Evolutionary conservation across 306 rosid genomes (phyloP).

Genomic region (Glycine tomentella): DNA sequence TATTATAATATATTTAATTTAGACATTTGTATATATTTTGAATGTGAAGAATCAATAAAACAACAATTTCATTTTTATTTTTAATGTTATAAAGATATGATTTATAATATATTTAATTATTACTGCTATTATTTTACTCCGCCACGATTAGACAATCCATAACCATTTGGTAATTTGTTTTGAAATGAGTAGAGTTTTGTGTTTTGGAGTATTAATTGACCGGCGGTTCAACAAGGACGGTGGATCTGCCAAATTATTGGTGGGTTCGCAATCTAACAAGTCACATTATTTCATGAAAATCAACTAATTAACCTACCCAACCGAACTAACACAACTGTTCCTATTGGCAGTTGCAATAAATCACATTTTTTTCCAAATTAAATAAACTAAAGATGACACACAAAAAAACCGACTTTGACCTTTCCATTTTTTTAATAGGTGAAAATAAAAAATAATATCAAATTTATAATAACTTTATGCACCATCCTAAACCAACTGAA

Average conservation of each 20-base stretch:
- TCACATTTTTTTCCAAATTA: not conserved
- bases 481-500: too few species aligned
- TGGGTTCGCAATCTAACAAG: not conserved
- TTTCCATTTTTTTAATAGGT: not conserved
- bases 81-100: too few species aligned
- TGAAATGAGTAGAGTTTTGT: not conserved
- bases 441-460: too few species aligned
- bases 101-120: too few species aligned
- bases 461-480: too few species aligned
- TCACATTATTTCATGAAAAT: not conserved
- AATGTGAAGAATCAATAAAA: too few species aligned
- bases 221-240: not conserved
- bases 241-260: constrained; percentile 16
- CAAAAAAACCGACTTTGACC: constrained; percentile 1
- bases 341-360: not conserved
- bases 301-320: constrained; percentile 24
- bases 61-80: too few species aligned
- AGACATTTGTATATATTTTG: too few species aligned
- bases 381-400: not conserved
- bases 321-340: not conserved
- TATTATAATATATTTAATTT: too few species aligned
- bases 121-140: too few species aligned
- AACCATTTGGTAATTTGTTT: not conserved
- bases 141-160: too few species aligned
- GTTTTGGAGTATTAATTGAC: not conserved